Evolutionary conservation across 768 basidiomycete genomes (phyloP), one percentile per base, ranked within the genome.

Genomic region (Pisolithus tinctorius): DNA sequence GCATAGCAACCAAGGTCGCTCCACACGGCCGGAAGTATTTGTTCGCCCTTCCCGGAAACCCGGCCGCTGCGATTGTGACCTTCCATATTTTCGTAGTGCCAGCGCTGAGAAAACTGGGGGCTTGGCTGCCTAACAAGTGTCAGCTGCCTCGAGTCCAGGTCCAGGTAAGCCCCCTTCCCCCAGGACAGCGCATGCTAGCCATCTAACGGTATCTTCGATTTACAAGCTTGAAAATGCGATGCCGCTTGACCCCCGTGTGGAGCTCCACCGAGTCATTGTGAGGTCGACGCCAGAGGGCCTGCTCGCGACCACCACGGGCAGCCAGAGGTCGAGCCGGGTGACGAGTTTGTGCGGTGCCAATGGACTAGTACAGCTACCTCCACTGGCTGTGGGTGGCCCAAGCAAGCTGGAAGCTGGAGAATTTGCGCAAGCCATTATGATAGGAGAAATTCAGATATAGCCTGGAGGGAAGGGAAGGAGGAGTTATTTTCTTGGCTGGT

Each of bases 41-140:
- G 10, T 94, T 95, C 60, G 90, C 88, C 0, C 77, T 95, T 1
- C 92, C 92, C 0, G 92, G 92, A 1, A 93, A 94, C 63, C 92
- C 92, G 0, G 92, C 92, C 0, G 84, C 84, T 4, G 92, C 92
- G 14, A 74, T 95, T 17, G 90, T 93, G 11, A 90, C 83, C 6
- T 93, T 93, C 68, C 77, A 89, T 58, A 63, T 93, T 2, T 93
- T 93, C 60, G 90, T 92, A 16, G 63, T 93, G 0, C 92, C 92
- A 6, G 87, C 89, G 8, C 70, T 94, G 42, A 70, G 90, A 52
- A 75, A 66, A 48, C 66, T 93, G 41, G 87, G 84, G 1, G 88
- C 88, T 3, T 91, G 80, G 80, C 75, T 76, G 0, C 63, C 65
- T 16, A 67, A 68, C 17, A 55, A 71, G 36, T 80, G 75, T 50